A percentile compares a stretch with the other conserved stretches of the same genome.
These are phyloP conservation scores for Populus alba DNA, from an alignment of 345 rosid genomes.

Conservation along the genomic window DNA sequence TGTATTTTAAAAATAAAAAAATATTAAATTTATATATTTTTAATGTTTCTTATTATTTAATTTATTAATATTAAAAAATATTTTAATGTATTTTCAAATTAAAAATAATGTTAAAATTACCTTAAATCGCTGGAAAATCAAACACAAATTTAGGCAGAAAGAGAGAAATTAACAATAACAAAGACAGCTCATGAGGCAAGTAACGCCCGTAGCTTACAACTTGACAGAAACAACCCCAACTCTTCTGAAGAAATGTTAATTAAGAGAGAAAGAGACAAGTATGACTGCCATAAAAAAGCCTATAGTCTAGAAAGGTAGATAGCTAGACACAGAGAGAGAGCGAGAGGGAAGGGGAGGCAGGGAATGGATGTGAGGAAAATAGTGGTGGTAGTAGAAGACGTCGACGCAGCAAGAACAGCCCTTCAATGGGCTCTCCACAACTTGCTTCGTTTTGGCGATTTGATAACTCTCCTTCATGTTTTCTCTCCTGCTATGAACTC, in stretches of 20 bases:
- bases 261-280: neutral
- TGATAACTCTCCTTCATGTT: slow-evolving; percentile 47
- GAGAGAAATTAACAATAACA: neutral
- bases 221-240: neutral
- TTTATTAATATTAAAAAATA: too few relatives aligned
- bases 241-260: neutral
- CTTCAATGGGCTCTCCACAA: slow-evolving; percentile 50
- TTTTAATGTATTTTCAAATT: too few relatives aligned
- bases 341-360: neutral
- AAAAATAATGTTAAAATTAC: too few relatives aligned
- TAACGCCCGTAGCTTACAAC: neutral
- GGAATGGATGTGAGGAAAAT: slow-evolving; percentile 42
- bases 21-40: too few relatives aligned
- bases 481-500: slow-evolving; percentile 13
- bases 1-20: too few relatives aligned
- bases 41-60: too few relatives aligned
- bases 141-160: neutral
- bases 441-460: slow-evolving; percentile 39
- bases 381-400: slow-evolving; percentile 48
- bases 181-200: neutral
- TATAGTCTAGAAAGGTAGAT: neutral
- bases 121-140: too few relatives aligned
- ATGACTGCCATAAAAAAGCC: neutral
- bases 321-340: neutral
- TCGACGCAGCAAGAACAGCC: slow-evolving; percentile 43